Percentiles rank a stretch among this genome's conserved stretches.
Conservation (phyloP, 345 rosid species). For the Acer yangbiense region DNA sequence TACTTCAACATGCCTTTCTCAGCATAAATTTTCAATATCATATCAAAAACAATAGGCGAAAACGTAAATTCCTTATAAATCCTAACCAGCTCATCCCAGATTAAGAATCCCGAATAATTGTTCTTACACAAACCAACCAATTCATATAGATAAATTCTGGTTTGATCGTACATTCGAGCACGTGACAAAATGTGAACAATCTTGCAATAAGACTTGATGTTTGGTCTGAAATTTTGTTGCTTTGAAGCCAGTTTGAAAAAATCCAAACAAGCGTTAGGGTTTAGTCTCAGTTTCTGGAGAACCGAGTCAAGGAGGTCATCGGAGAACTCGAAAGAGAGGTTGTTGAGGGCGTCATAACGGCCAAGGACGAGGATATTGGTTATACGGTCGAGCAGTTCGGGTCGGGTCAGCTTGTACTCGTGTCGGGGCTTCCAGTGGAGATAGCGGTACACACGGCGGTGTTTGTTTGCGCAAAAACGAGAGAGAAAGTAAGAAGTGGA, state of each 20-base stretch:
- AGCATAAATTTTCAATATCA: conserved; percentile 71
- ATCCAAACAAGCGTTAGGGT: conserved; percentile 62
- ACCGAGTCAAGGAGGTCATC: conserved; percentile 69
- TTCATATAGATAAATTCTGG: conserved; percentile 52
- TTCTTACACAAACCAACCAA: conserved; percentile 53
- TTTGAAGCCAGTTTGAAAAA: conserved; percentile 65
- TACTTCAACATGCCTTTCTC: conserved; percentile 59
- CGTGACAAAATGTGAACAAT: conserved; percentile 76
- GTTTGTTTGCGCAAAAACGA: conserved; percentile 26
- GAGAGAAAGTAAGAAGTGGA: conserved; percentile 28
- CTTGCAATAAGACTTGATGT: conserved; percentile 60
- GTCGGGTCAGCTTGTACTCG: conserved; percentile 51
- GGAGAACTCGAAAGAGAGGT: conserved; percentile 62
- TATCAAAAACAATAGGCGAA: conserved; percentile 79
- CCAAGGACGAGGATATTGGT: conserved; percentile 65
- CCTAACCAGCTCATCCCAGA: conserved; percentile 66
- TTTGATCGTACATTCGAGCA: conserved; percentile 68
- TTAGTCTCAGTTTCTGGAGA: conserved; percentile 52
- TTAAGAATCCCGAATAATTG: conserved; percentile 38
- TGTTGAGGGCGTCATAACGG: conserved; percentile 59
- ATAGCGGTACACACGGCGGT: conserved; percentile 37
- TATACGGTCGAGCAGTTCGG: conserved; percentile 68
- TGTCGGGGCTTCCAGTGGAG: conserved; percentile 59
- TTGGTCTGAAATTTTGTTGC: conserved; percentile 66
- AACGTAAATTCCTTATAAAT: conserved; percentile 52